Percentiles rank a stretch among this genome's conserved stretches.
phyloP scores from a whole-genome alignment of 768 basidiomycete genomes.

The Lactarius sanguifluus region DNA sequence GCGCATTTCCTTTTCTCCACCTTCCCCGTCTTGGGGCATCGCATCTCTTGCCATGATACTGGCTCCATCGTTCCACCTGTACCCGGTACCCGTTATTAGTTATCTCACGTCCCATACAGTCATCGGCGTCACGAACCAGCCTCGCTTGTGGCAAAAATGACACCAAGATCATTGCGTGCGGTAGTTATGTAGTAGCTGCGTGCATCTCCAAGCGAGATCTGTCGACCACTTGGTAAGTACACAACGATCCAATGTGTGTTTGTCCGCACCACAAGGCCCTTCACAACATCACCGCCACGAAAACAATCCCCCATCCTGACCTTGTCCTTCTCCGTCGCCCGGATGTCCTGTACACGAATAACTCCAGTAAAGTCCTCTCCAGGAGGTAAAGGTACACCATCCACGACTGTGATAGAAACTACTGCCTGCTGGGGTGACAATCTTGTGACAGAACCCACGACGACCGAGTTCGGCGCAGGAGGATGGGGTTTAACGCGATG shows the following conservation, averaged over 20 bases:
- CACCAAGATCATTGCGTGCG: conserved; percentile 85
- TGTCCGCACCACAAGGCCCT: conserved; percentile 73
- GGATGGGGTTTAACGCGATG: conserved; percentile 69
- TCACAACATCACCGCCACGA: conserved; percentile 87
- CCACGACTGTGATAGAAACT: conserved; percentile 82
- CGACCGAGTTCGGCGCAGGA: conserved; percentile 69
- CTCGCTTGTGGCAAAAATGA: conserved; percentile 88
- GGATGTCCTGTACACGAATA: conserved; percentile 83
- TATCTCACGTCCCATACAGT: background rate
- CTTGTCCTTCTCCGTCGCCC: conserved; percentile 87
- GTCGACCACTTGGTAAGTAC: background rate
- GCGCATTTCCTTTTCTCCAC: conserved; percentile 85
- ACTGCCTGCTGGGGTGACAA: conserved; percentile 82
- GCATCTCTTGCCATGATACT: conserved; percentile 90
- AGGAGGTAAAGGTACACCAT: conserved; percentile 74
- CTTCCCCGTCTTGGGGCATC: conserved; percentile 76
- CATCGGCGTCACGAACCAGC: conserved; percentile 52
- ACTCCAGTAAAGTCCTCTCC: conserved; percentile 91
- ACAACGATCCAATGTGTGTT: background rate
- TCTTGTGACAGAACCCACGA: conserved; percentile 80
- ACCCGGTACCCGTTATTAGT: conserved; percentile 3
- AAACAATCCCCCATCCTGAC: conserved; percentile 91
- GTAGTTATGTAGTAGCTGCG: conserved; percentile 92
- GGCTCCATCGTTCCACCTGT: conserved; percentile 81
- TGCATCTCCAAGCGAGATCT: conserved; percentile 92